Evolutionary conservation across 2,329 filamentous ascomycete genomes (phyloP), one percentile per base, ranked within the genome.

Genomic region (Alternaria atra): DNA sequence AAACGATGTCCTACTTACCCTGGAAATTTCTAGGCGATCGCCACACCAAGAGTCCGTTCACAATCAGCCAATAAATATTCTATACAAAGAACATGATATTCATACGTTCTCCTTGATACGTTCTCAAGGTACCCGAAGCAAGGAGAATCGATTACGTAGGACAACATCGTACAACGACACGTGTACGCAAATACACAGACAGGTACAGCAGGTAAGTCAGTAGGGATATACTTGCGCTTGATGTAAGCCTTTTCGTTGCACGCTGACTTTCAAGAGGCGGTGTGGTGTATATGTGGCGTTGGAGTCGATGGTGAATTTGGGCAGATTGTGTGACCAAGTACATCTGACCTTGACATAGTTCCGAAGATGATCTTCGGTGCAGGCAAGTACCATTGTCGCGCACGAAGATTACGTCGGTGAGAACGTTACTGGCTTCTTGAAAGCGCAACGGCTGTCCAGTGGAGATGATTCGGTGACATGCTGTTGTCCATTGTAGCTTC

Each of bases 111-210:
- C 46, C 4, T 25, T 13, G 20, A 50, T 27, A 50, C 46, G 46
- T 2, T 17, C 46, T 37, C 20, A 27, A 50, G 25, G 34, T 30
- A 32, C 32, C 40, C 25, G 23, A 9, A 29, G 17, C 10, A 35
- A 25, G 35, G 37, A 50, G 39, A 32, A 58, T 57, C 32, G 37
- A 62, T 60, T 32, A 57, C 37, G 62, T 52, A 37, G 40, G 27
- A 54, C 52, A 44, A 62, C 60, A 12, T 42, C 29, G 47, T 35
- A 51, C 52, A 53, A 37, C 12, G 44, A 60, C 61, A 59, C 58
- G 58, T 61, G 52, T 60, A 52, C 48, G 39, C 50, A 50, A 32
- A 51, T 43, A 56, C 25, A 17, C 17, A 37, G 52, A 35, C 51
- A 46, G 6, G 40, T 47, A 55, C 43, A 35, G 34, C 46, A 55